Conservation (phyloP, 1,139 yeast species). For the Petasospora rhodanensis region DNA sequence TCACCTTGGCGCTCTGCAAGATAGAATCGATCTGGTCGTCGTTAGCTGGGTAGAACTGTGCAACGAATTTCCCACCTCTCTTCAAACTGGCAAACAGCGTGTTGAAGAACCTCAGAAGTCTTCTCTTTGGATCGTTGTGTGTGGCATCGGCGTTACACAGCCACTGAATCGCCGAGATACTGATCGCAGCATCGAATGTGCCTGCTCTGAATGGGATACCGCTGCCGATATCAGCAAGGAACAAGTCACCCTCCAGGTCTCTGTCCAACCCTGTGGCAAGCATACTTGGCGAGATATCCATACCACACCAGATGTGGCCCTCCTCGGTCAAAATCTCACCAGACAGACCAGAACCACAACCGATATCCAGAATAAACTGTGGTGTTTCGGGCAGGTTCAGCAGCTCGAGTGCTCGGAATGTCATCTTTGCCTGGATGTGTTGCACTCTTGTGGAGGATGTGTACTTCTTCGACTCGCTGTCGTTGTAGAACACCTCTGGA, state of each 20-base stretch:
- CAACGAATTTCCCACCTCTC: slow-evolving; percentile 95
- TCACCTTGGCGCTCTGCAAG: slow-evolving; percentile 78
- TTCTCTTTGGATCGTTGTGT: slow-evolving; percentile 77
- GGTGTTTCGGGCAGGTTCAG: slow-evolving; percentile 57
- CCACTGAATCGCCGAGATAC: slow-evolving; percentile 97
- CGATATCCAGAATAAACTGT: slow-evolving; percentile 80
- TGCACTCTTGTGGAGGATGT: slow-evolving; percentile 94
- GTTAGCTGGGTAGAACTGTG: slow-evolving; percentile 93
- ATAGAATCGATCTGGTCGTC: slow-evolving; percentile 80
- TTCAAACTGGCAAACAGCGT: slow-evolving; percentile 80
- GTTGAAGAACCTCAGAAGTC: slow-evolving; percentile 79
- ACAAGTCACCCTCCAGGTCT: slow-evolving; percentile 89
- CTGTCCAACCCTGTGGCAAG: slow-evolving; percentile 90
- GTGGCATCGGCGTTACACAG: slow-evolving; percentile 91
- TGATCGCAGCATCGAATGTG: slow-evolving; percentile 93
- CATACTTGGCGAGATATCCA: slow-evolving; percentile 97
- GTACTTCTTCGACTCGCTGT: slow-evolving; percentile 81
- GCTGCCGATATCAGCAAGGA: slow-evolving; percentile 86
- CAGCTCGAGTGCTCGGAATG: slow-evolving; percentile 85
- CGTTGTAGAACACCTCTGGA: slow-evolving; percentile 93
- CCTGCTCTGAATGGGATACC: slow-evolving; percentile 97
- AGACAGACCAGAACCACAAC: slow-evolving; percentile 95
- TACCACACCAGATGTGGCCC: slow-evolving; percentile 92
- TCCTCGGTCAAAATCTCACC: slow-evolving; percentile 94
- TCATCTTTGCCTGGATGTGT: slow-evolving; percentile 97